phyloP scores from a whole-genome alignment of 768 basidiomycete genomes.

The Kwoniella sp. region DNA sequence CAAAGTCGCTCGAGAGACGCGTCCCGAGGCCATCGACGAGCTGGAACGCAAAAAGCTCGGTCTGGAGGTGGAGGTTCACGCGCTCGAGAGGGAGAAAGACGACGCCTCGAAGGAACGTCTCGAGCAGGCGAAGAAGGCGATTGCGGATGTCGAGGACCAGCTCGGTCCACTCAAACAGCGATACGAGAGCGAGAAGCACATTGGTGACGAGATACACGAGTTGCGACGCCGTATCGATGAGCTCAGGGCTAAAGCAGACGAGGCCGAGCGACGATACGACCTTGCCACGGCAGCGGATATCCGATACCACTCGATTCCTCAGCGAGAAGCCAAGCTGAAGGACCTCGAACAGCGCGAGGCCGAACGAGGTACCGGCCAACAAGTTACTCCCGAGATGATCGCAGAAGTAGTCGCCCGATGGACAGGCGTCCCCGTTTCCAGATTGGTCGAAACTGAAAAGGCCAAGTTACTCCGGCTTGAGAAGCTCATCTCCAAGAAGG shows the following conservation, averaged over 20 bases:
- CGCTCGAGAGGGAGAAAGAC: slow-evolving; percentile 88
- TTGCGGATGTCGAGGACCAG: slow-evolving; percentile 78
- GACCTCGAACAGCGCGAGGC: slow-evolving; percentile 64
- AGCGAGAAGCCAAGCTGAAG: slow-evolving; percentile 59
- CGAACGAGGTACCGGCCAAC: slow-evolving; percentile 43
- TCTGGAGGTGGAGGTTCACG: slow-evolving; percentile 90
- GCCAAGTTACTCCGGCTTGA: slow-evolving; percentile 50
- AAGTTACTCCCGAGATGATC: slow-evolving; percentile 81
- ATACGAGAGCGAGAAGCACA: slow-evolving; percentile 79
- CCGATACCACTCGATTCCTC: slow-evolving; percentile 86
- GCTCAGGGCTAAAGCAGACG: slow-evolving; percentile 82
- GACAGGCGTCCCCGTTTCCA: slow-evolving; percentile 86
- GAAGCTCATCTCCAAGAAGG: slow-evolving; percentile 46
- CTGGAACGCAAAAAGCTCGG: slow-evolving; percentile 83
- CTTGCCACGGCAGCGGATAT: slow-evolving; percentile 59
- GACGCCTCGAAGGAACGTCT: slow-evolving; percentile 79
- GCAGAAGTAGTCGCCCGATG: slow-evolving; percentile 90
- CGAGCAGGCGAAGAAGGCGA: slow-evolving; percentile 65
- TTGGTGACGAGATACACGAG: slow-evolving; percentile 72
- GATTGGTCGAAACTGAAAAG: slow-evolving; percentile 55
- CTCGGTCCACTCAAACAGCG: slow-evolving; percentile 74
- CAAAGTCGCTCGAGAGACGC: slow-evolving; percentile 87
- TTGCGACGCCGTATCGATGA: slow-evolving; percentile 81
- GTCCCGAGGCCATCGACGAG: slow-evolving; percentile 88
- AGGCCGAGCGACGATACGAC: slow-evolving; percentile 78